Conservation (phyloP, 495 filamentous ascomycete species). For the Entonaema liquescens region DNA sequence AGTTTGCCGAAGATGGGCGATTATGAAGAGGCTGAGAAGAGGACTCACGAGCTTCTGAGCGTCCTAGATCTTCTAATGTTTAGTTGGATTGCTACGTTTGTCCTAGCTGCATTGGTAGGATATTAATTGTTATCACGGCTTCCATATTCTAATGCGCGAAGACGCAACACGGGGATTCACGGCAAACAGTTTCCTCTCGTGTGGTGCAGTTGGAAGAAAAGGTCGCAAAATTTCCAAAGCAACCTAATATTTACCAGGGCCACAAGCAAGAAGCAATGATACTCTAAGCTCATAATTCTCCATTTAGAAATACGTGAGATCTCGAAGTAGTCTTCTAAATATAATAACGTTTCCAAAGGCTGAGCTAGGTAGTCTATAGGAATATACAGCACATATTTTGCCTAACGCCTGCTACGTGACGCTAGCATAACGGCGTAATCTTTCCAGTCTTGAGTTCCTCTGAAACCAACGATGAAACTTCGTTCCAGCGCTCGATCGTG, state of each 20-base stretch:
- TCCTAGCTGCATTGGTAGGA: background rate
- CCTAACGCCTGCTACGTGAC: background rate
- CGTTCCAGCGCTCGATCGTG: conserved; percentile 54
- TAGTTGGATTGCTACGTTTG: background rate
- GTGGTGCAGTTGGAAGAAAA: background rate
- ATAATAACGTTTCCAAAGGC: background rate
- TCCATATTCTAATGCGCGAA: too few relatives aligned
- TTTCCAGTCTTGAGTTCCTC: conserved; percentile 52
- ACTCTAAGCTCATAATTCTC: too few relatives aligned
- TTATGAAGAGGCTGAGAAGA: conserved; percentile 29
- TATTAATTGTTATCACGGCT: background rate
- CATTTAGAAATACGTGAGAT: too few relatives aligned
- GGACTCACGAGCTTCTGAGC: background rate
- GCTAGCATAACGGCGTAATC: conserved; percentile 52
- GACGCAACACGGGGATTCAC: too few relatives aligned
- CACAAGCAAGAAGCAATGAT: too few relatives aligned
- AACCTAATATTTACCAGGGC: too few relatives aligned
- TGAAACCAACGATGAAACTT: conserved; percentile 48
- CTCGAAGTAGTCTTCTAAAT: background rate
- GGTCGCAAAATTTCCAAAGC: too few relatives aligned
- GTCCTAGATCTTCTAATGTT: background rate
- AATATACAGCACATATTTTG: background rate
- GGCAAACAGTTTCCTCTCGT: too few relatives aligned
- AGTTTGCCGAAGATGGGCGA: conserved; percentile 32
- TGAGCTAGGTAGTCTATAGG: background rate